phyloP scores from a whole-genome alignment of 1,284 basidiomycete species.

The Coniferiporia weirii region DNA sequence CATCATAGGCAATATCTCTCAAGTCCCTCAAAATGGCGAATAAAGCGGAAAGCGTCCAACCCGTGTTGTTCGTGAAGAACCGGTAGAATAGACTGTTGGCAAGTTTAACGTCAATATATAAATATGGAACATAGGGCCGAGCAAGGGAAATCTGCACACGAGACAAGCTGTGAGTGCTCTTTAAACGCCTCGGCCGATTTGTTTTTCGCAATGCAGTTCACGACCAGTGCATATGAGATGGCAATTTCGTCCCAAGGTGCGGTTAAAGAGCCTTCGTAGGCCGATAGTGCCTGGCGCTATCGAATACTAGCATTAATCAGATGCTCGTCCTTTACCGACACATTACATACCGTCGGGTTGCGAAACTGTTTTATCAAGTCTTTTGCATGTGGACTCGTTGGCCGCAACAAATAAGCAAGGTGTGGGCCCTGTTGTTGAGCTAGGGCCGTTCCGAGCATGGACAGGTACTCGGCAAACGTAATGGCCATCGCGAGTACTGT shows the following conservation, averaged over 20 bases:
- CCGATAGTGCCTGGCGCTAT: slow-evolving; percentile 45
- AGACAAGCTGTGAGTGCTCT: slow-evolving; percentile 61
- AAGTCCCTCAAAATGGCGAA: slow-evolving; percentile 78
- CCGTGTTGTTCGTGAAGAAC: slow-evolving; percentile 70
- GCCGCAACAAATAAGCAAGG: slow-evolving; percentile 66
- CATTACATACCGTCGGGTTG: slow-evolving; percentile 52
- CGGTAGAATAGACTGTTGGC: slow-evolving; percentile 62
- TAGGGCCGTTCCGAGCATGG: slow-evolving; percentile 57
- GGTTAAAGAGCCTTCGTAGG: slow-evolving; percentile 59
- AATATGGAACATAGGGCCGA: background rate
- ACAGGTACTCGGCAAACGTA: slow-evolving; percentile 56
- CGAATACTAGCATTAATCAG: slow-evolving; percentile 13
- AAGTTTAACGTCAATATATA: background rate
- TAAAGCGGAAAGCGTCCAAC: slow-evolving; percentile 78
- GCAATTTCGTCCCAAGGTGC: slow-evolving; percentile 79
- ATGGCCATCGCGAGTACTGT: slow-evolving; percentile 31
- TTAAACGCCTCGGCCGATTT: slow-evolving; percentile 68
- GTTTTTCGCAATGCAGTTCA: slow-evolving; percentile 60
- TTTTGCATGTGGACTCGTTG: slow-evolving; percentile 69
- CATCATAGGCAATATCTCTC: slow-evolving; percentile 75
- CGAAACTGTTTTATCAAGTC: slow-evolving; percentile 65
- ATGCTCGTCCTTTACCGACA: background rate
- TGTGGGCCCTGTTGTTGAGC: slow-evolving; percentile 59
- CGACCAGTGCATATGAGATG: slow-evolving; percentile 71
- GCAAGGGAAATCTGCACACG: slow-evolving; percentile 38